Base-by-base conservation (phyloP, 2,329 filamentous ascomycete genomes). In the Cercospora nicotianae region DNA sequence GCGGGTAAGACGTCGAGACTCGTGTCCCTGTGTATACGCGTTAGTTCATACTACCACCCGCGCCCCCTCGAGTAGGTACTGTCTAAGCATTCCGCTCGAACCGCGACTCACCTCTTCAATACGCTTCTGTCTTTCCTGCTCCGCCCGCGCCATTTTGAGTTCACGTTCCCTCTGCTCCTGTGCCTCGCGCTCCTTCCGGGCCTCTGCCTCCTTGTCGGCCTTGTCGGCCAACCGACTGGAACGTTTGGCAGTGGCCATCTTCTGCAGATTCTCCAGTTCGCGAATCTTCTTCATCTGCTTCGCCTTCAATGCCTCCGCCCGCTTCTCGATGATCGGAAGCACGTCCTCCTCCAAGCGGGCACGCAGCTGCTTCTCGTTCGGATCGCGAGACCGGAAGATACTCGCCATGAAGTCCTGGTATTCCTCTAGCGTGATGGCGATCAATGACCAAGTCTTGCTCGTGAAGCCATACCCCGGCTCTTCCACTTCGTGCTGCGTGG, bases 161-260 rank as follows among this genome's bases (percentile, higher is more conserved):
- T 94, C 91, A 6, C 81, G 82, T 61, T 85, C 84, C 68, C 84
- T 85, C 80, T 87, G 91, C 64, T 86, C 87, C 73, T 92, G 88
- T 57, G 90, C 91, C 75, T 94, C 90, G 9, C 85, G 87, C 18
- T 85, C 85, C 72, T 91, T 87, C 68, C 92, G 89, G 58, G 94
- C 89, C 69, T 90, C 84, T 73, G 88, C 90, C 75, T 93, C 91
- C 71, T 88, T 90, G 77, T 97, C 93, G 36, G 89, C 83, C 77
- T 93, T 96, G 71, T 87, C 87, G 18, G 94, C 94, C 72, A 99
- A 88, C 70, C 95, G 89, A 75, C 92, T 96, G 0, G 95, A 99
- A 70, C 95, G 86, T 81, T 99, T 99, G 3, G 95, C 94, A 66
- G 90, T 92, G n/a, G 93, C 93, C 81, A 98, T 86, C 77, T 95